phyloP scores from a whole-genome alignment of 305 asterid species.

The Ajuga reptans region DNA sequence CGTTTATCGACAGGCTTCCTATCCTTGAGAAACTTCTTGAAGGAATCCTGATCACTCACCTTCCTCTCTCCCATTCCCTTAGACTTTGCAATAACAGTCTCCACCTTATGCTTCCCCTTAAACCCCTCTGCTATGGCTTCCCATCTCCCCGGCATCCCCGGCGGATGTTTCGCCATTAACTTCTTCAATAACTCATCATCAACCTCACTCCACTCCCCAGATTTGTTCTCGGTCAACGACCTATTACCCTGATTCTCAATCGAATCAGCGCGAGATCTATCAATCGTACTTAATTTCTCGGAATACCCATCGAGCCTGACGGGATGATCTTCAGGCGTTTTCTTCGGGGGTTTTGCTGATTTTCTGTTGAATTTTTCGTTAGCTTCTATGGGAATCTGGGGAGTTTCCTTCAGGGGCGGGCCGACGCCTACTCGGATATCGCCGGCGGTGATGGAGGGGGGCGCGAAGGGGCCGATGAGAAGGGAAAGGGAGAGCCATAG shows the following conservation, averaged over 20 bases:
- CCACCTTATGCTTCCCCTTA: slow-evolving; percentile 58
- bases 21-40: slow-evolving; percentile 54
- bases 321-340: slow-evolving; percentile 23
- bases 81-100: slow-evolving; percentile 52
- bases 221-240: slow-evolving; percentile 8
- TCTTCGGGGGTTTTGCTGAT: slow-evolving; percentile 27
- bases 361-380: slow-evolving; percentile 31
- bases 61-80: slow-evolving; percentile 62
- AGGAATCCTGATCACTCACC: slow-evolving; percentile 59
- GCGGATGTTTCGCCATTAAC: slow-evolving; percentile 69
- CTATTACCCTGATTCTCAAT: slow-evolving; percentile 12
- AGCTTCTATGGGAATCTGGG: slow-evolving; percentile 2
- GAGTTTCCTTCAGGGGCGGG: slow-evolving; percentile 37
- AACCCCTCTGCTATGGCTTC: slow-evolving; percentile 76
- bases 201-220: slow-evolving; percentile 45
- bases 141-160: slow-evolving; percentile 96
- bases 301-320: not conserved
- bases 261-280: slow-evolving; percentile 22
- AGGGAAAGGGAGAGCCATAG: slow-evolving; percentile 69
- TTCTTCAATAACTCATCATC: slow-evolving; percentile 72
- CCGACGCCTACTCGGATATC: slow-evolving; percentile 81
- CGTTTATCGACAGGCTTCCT: slow-evolving; percentile 53
- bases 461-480: slow-evolving; percentile 82
- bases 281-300: slow-evolving; percentile 9
- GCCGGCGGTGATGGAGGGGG: slow-evolving; percentile 69